phyloP scores from a whole-genome alignment of 805 yeast genomes.

The Myxozyma neotropica region DNA sequence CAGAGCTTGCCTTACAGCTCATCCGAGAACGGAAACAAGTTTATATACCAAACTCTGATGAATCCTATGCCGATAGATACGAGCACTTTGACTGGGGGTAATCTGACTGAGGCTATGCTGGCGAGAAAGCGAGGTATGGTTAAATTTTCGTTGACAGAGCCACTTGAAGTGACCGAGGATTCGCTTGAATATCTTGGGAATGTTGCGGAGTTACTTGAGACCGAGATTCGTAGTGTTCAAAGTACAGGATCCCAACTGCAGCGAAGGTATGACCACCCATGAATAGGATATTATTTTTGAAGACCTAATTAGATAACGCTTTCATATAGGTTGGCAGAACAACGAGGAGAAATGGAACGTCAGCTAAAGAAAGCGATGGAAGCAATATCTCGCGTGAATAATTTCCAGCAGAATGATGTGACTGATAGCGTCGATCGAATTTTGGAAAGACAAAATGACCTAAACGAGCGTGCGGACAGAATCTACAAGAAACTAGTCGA shows the following conservation, averaged over 20 bases:
- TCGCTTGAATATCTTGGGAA: conserved; percentile 36
- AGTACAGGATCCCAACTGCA: conserved; percentile 46
- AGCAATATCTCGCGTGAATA: conserved; percentile 9
- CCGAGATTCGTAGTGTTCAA: conserved; percentile 39
- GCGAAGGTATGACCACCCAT: conserved; percentile 35
- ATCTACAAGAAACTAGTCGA: conserved; percentile 40
- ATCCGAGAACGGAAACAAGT: background rate
- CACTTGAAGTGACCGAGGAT: conserved; percentile 36
- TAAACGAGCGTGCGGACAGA: conserved; percentile 42
- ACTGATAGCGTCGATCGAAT: conserved; percentile 19
- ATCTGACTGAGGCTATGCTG: conserved; percentile 6
- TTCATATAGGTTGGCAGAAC: conserved; percentile 42
- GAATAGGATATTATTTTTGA: too few species aligned
- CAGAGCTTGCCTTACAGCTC: background rate
- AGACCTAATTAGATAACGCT: too few species aligned
- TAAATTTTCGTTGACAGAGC: conserved; percentile 31
- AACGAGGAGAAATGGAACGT: conserved; percentile 48
- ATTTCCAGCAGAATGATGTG: background rate
- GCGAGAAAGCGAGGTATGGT: conserved; percentile 5
- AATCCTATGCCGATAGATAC: conserved; percentile 20
- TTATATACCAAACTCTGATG: conserved; percentile 18
- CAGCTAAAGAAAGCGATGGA: conserved; percentile 45
- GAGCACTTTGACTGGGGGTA: background rate
- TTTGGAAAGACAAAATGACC: conserved; percentile 42
- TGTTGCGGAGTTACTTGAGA: conserved; percentile 34